Base-by-base conservation (phyloP, 495 filamentous ascomycete species). In the Annulohypoxylon nitens region DNA sequence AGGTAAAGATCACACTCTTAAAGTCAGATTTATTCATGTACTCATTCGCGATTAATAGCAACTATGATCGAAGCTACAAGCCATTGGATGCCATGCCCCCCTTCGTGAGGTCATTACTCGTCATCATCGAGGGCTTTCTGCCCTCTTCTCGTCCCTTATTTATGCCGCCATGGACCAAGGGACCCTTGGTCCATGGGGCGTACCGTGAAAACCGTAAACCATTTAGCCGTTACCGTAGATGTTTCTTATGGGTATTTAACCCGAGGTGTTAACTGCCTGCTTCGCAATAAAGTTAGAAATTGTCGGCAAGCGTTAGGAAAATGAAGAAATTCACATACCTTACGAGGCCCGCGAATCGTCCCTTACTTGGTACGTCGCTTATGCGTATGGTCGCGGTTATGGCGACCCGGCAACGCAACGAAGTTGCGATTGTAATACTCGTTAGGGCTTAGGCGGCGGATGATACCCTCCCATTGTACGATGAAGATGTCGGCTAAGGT, bases 401-500 rank as follows among this genome's bases (percentile, higher is more conserved):
- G 26, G 26, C 7, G 26, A 16, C 18, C 55, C 16, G 71, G 67
- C 64, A 71, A 73, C 1, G 57, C 65, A n/a, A 77, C 70, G 48
- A 79, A 61, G 14, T 75, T 69, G 8, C 75, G 39, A 2, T 55
- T 48, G 47, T 72, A 74, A 2, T 50, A 39, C 1, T 59, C 54
- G 20, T 59, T 30, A 10, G 64, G 59, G 18, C 23, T 53, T 0
- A 16, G 54, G 0, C 23, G 51, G 0, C 20, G 58, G 0, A 71
- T 76, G 18, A 85, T 69, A 18, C 23, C 11, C 23, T 69, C 53
- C 37, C 83, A 79, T 73, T 86, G 84, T 0, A 83, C 80, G 30
- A 83, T 71, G 66, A 86, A 81, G 43, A 81, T 48, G 59, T 86
- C 82, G 43, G 84, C 81, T 48, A 86, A 77, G 25, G 75, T 76